Evolutionary conservation across 768 basidiomycete species (phyloP), one percentile per base, ranked within the genome.

Genomic region (Melanogaster broomeanus): DNA sequence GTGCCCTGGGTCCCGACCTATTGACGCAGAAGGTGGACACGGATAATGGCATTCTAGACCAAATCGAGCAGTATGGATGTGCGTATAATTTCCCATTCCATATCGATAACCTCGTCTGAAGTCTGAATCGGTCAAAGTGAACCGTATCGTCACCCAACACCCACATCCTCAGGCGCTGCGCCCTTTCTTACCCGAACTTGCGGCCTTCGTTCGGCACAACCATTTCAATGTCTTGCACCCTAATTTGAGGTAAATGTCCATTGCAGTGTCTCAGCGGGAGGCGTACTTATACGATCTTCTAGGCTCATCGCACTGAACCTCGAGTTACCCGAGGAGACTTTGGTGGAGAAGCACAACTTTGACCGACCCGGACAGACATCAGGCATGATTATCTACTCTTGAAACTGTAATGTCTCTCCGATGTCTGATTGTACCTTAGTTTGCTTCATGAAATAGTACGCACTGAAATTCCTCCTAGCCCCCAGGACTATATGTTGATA

Each of bases 361-460:
- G 68, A 75, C 9, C 67, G 63, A 6, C 56, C 64, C 4, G 72
- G 74, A 6, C 74, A 74, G 56, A 72, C 73, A 3, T 69, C 69
- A 27, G 63, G 77, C 76, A 48, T 25, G 64, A 60, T 13, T 18
- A 24, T 34, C 25, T 6, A n/a, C 11, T 16, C n/a, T 25, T 42
- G 42, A 6, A 19, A 2, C 11, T 38, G 35, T 18, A 12, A n/a
- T n/a, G n/a, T n/a, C n/a, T n/a, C n/a, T n/a, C 28, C 28, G n/a
- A n/a, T n/a, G 8, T 24, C 43, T 25, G 19, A 45, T 19, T 4
- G 13, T 37, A 25, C 19, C 37, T 37, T 46, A 84, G 83, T 79
- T 9, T 72, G 82, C 27, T 83, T 80, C 66, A 82, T 85, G 81
- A 83, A 85, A 68, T 85, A 85, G 82, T 82, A 51, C 39, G 77